A percentile compares a stretch with the other conserved stretches of the same genome.
phyloP scores from a whole-genome alignment of 495 filamentous ascomycete genomes.

The Daldinia loculata region DNA sequence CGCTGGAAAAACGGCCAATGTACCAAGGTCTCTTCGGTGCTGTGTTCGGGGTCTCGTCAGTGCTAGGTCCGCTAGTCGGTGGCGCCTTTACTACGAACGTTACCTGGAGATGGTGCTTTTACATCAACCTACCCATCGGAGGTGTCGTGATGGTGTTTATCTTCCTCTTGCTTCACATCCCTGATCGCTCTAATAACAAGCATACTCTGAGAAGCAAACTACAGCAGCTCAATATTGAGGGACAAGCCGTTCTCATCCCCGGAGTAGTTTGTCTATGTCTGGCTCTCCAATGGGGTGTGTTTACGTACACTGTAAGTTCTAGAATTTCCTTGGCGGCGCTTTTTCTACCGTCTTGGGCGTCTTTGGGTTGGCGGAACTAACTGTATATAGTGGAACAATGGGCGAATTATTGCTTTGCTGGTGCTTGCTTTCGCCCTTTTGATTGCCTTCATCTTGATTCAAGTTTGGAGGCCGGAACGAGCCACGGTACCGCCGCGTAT shows the following conservation, averaged over 20 bases:
- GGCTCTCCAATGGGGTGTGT: slow-evolving; percentile 83
- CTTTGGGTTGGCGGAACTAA: background rate
- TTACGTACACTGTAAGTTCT: slow-evolving; percentile 56
- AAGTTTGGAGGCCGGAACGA: slow-evolving; percentile 66
- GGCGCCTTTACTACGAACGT: slow-evolving; percentile 64
- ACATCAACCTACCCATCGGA: slow-evolving; percentile 76
- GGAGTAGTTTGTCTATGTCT: slow-evolving; percentile 73
- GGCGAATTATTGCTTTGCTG: slow-evolving; percentile 70
- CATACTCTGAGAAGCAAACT: background rate
- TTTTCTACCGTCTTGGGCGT: background rate
- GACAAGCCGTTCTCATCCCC: slow-evolving; percentile 70
- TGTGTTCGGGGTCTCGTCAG: slow-evolving; percentile 69
- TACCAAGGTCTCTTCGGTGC: slow-evolving; percentile 53
- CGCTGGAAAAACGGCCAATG: slow-evolving; percentile 57
- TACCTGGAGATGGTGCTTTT: slow-evolving; percentile 81
- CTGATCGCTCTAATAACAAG: slow-evolving; percentile 45
- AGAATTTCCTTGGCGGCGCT: background rate
- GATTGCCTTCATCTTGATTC: slow-evolving; percentile 64
- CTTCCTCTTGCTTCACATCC: slow-evolving; percentile 62
- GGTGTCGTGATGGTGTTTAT: slow-evolving; percentile 67
- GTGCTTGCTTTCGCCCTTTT: slow-evolving; percentile 67
- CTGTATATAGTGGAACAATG: slow-evolving; percentile 59
- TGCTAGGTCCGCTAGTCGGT: slow-evolving; percentile 73
- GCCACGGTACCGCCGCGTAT: slow-evolving; percentile 77
- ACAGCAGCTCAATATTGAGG: slow-evolving; percentile 67